A percentile compares a stretch with the other conserved stretches of the same genome.
These are phyloP conservation scores for Ajuga reptans DNA, from an alignment of 305 asterid species.

Conservation along the genomic window DNA sequence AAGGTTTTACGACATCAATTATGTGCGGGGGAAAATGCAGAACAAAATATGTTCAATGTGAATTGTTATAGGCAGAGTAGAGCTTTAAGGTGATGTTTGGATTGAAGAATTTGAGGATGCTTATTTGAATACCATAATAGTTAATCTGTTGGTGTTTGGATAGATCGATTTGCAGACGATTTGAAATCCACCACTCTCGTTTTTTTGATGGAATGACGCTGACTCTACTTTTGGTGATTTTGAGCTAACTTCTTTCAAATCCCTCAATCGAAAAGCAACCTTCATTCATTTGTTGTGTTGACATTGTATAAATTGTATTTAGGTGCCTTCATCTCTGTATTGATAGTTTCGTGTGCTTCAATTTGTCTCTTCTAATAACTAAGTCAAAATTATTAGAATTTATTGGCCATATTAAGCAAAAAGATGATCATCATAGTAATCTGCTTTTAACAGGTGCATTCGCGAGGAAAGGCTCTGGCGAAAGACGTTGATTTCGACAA, in stretches of 20 bases:
- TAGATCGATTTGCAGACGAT: not conserved
- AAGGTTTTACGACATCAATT: not conserved
- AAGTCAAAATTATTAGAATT: not conserved
- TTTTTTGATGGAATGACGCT: not conserved
- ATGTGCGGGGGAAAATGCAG: not conserved
- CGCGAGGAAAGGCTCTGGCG: constrained; percentile 88
- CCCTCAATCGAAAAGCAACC: not conserved
- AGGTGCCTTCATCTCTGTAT: not conserved
- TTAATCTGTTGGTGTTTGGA: not conserved
- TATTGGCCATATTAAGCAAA: not conserved
- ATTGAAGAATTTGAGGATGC: not conserved
- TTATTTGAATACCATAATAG: not conserved
- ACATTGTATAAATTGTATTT: not conserved
- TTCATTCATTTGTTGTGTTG: not conserved
- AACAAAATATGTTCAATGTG: no score
- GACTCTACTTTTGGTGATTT: not conserved
- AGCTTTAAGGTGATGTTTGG: not conserved
- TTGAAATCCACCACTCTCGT: no score
- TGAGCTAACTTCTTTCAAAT: no score
- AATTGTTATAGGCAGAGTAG: no score
- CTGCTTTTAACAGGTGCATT: constrained; percentile 52
- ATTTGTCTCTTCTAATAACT: not conserved
- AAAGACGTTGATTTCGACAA: constrained; percentile 92
- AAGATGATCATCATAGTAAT: not conserved
- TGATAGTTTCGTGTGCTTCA: not conserved